Percentiles rank a stretch among this genome's conserved stretches.
These are phyloP conservation scores for Knoxia roxburghii DNA, from an alignment of 257 asterid species.

Conservation along the genomic window DNA sequence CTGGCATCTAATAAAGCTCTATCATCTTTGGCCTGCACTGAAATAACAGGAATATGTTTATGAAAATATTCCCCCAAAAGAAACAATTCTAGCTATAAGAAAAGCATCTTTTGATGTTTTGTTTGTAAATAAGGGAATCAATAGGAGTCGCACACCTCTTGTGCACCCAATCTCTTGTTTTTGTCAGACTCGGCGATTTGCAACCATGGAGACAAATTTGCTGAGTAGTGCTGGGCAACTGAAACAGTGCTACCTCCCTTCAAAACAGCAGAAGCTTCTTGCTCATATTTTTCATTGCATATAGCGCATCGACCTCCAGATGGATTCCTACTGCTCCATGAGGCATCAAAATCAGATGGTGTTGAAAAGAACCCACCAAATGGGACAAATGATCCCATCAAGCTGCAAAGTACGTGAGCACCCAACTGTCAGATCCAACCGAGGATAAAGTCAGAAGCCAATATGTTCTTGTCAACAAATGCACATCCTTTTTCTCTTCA, in stretches of 20 bases:
- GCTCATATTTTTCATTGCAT: slow-evolving; percentile 71
- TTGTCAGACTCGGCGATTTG: slow-evolving; percentile 48
- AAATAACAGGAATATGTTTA: slow-evolving; percentile 50
- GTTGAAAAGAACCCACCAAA: slow-evolving; percentile 87
- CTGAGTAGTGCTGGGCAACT: slow-evolving; percentile 38
- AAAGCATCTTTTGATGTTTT: slow-evolving; percentile 4
- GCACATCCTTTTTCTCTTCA: not conserved
- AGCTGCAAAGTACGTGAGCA: slow-evolving; percentile 52
- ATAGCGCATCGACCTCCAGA: slow-evolving; percentile 45
- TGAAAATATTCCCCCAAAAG: slow-evolving; percentile 14
- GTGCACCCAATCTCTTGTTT: slow-evolving; percentile 35
- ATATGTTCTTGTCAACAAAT: slow-evolving; percentile 11
- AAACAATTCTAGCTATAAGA: slow-evolving; percentile 1
- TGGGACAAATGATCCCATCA: slow-evolving; percentile 93
- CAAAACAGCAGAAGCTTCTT: slow-evolving; percentile 51
- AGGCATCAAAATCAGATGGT: slow-evolving; percentile 55
- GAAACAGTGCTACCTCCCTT: slow-evolving; percentile 44
- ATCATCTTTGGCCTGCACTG: slow-evolving; percentile 90
- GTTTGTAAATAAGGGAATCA: slow-evolving; percentile 11
- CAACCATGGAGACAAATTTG: slow-evolving; percentile 62
- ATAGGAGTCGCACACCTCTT: slow-evolving; percentile 64
- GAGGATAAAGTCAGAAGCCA: slow-evolving; percentile 23
- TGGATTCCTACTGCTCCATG: slow-evolving; percentile 29
- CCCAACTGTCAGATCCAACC: slow-evolving; percentile 30
- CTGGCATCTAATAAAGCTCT: slow-evolving; percentile 46